Evolutionary conservation across 2,329 filamentous ascomycete species (phyloP).

Genomic region (Diaporthe batatas): DNA sequence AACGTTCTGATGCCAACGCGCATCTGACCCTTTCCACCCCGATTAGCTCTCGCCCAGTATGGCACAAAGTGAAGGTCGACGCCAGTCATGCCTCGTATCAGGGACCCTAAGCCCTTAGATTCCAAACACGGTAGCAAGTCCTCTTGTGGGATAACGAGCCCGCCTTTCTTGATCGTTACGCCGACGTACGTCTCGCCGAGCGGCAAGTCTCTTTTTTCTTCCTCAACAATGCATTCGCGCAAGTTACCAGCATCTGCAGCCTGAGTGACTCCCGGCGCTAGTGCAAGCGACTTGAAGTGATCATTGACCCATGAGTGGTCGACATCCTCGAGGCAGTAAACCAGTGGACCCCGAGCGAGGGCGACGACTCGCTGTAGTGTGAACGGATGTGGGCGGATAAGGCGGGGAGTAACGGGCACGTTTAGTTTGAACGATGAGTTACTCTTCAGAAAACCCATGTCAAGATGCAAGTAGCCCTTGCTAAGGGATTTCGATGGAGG

Average conservation of each 20-base stretch:
- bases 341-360: conserved; percentile 67
- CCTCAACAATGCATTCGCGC: background rate
- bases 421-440: conserved; percentile 59
- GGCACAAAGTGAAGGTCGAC: conserved; percentile 63
- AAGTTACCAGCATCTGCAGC: conserved; percentile 38
- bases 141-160: conserved; percentile 22
- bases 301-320: conserved; percentile 68
- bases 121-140: conserved; percentile 38
- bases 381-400: conserved; percentile 66
- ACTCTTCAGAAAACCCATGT: conserved; percentile 54
- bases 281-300: conserved; percentile 63
- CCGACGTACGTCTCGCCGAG: conserved; percentile 45
- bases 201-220: conserved; percentile 46
- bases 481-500: background rate
- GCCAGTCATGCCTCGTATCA: conserved; percentile 36
- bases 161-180: conserved; percentile 18
- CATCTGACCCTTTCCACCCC: conserved; percentile 51
- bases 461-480: conserved; percentile 64
- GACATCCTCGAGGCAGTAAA: conserved; percentile 72
- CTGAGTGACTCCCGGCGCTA: conserved; percentile 43
- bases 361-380: conserved; percentile 66
- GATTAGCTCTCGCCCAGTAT: conserved; percentile 67
- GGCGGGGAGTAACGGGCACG: conserved; percentile 60
- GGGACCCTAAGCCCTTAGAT: conserved; percentile 44
- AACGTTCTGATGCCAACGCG: conserved; percentile 39